Evolutionary conservation across 768 basidiomycete species (phyloP).

Genomic region (Macrolepiota fuliginosa): DNA sequence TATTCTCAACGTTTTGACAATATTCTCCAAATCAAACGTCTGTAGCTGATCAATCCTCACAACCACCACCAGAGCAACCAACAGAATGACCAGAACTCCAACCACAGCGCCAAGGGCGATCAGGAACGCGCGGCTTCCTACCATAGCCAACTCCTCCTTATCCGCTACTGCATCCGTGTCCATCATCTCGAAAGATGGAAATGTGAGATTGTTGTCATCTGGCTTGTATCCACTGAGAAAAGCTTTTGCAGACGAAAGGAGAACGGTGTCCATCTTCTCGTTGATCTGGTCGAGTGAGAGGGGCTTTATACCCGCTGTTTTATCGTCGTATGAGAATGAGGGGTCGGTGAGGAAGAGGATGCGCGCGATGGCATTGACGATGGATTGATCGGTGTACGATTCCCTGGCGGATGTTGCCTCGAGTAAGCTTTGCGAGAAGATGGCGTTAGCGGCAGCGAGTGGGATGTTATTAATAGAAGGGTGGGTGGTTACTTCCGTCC

Average conservation of each 20-base stretch:
- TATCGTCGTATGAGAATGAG: background rate
- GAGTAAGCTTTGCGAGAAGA: slow-evolving; percentile 5
- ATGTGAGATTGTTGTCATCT: background rate
- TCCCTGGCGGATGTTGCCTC: background rate
- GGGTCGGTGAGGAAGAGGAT: slow-evolving; percentile 1
- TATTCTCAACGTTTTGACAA: background rate
- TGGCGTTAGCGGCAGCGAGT: background rate
- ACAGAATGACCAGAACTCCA: background rate
- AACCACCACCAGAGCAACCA: background rate
- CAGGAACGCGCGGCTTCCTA: background rate
- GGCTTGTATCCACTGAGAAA: slow-evolving; percentile 1
- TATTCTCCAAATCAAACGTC: background rate
- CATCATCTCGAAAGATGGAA: background rate
- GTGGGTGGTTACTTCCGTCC: background rate
- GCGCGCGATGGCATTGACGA: background rate
- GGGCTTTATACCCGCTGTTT: background rate
- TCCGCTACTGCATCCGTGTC: background rate
- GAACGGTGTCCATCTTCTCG: background rate
- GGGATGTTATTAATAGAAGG: background rate
- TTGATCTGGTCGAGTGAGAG: background rate
- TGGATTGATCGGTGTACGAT: background rate
- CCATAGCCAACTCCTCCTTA: background rate
- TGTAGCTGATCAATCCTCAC: background rate
- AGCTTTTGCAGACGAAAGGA: background rate
- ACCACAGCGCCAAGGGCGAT: background rate